Evolutionary conservation across 306 rosid species (phyloP).

Genomic region (Medicago ruthenica): DNA sequence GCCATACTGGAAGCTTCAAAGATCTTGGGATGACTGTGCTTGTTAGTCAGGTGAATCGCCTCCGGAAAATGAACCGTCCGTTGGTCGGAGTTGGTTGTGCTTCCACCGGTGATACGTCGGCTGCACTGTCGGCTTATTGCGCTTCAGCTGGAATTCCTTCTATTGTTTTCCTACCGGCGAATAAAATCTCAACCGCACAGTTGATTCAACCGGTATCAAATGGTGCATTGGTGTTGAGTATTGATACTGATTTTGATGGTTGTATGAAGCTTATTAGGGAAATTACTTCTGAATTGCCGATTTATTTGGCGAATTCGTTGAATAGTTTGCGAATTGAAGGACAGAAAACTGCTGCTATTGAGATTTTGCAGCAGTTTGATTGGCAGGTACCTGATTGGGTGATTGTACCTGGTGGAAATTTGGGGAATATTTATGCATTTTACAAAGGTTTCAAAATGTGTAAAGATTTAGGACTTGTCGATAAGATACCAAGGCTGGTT

Average conservation of each 20-base stretch:
- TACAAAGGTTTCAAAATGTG: constrained; percentile 93
- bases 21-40: constrained; percentile 87
- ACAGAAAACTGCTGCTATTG: constrained; percentile 84
- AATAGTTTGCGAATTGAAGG: constrained; percentile 82
- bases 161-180: constrained; percentile 82
- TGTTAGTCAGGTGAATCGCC: constrained; percentile 80
- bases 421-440: constrained; percentile 82
- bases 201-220: constrained; percentile 83
- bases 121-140: constrained; percentile 81
- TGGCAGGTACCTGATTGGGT: constrained; percentile 97
- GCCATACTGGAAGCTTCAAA: constrained; percentile 84
- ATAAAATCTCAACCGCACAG: constrained; percentile 81
- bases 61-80: constrained; percentile 63
- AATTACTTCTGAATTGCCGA: constrained; percentile 74
- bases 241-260: constrained; percentile 80
- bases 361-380: constrained; percentile 82
- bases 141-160: constrained; percentile 85
- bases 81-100: constrained; percentile 84
- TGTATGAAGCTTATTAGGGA: constrained; percentile 87
- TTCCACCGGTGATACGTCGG: constrained; percentile 84
- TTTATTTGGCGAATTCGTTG: constrained; percentile 78
- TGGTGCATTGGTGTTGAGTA: constrained; percentile 76
- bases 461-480: constrained; percentile 72
- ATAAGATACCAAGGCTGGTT: constrained; percentile 71
- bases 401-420: constrained; percentile 78